Conservation (phyloP, 1,284 basidiomycete genomes). For the Sporisorium reilianum region DNA sequence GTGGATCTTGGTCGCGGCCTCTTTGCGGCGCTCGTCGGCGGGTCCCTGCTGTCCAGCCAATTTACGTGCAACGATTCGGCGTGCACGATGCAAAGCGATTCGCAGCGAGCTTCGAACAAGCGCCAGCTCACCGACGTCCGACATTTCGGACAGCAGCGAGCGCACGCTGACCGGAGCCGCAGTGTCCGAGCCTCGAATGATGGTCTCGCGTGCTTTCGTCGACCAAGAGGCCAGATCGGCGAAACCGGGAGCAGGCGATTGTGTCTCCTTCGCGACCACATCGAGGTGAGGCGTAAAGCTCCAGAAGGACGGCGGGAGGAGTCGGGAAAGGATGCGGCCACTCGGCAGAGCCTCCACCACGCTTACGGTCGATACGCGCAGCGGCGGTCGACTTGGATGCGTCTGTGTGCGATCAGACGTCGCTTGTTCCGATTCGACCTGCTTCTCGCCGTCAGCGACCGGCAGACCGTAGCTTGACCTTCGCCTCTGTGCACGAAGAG, state of each 20-base stretch:
- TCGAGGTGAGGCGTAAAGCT: slow-evolving; percentile 34
- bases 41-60: not conserved
- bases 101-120: slow-evolving; percentile 27
- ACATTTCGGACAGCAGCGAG: slow-evolving; percentile 23
- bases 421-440: not conserved
- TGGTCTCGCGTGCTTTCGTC: slow-evolving; percentile 31
- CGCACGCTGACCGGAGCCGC: slow-evolving; percentile 16
- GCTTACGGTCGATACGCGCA: slow-evolving; percentile 33
- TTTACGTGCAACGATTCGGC: slow-evolving; percentile 29
- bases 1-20: slow-evolving; percentile 14
- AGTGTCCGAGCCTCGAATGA: slow-evolving; percentile 13
- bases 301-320: slow-evolving; percentile 33
- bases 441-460: not conserved
- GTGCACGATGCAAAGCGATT: slow-evolving; percentile 18
- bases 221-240: slow-evolving; percentile 29
- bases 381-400: not conserved
- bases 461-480: slow-evolving; percentile 39
- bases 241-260: not conserved
- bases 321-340: slow-evolving; percentile 35
- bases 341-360: slow-evolving; percentile 39
- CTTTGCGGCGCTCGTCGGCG: slow-evolving; percentile 4
- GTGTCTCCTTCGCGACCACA: not conserved
- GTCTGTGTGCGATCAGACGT: not conserved
- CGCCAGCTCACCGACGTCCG: slow-evolving; percentile 28
- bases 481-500: slow-evolving; percentile 27